A percentile compares a stretch with the other conserved stretches of the same genome.
Conservation (phyloP, 768 basidiomycete species). For the Serendipita sp. region DNA sequence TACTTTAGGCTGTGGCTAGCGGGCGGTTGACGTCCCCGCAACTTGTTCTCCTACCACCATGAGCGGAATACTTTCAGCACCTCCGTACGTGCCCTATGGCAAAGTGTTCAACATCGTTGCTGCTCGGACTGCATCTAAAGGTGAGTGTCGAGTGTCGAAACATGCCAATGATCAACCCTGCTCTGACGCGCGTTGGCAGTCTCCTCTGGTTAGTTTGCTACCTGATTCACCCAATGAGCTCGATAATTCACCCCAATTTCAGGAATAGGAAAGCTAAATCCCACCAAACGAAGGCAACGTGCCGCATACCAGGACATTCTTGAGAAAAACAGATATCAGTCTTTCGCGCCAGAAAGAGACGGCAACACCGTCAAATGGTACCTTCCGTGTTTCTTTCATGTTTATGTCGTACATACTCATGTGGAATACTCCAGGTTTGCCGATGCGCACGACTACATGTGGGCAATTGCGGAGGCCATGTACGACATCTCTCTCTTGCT, state of each 20-base stretch:
- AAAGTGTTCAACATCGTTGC: background rate
- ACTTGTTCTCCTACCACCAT: background rate
- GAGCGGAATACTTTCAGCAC: background rate
- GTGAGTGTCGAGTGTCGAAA: background rate
- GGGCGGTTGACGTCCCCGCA: too few relatives aligned
- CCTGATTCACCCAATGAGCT: background rate
- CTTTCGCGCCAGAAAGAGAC: conserved; percentile 24
- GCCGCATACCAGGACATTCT: conserved; percentile 17
- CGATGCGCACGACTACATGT: conserved; percentile 32
- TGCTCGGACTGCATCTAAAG: background rate
- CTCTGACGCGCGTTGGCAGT: background rate
- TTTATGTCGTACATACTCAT: background rate
- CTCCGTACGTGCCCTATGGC: background rate
- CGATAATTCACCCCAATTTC: background rate
- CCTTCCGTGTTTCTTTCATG: background rate
- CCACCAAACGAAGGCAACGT: background rate
- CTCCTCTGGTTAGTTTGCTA: background rate
- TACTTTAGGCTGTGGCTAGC: too few relatives aligned
- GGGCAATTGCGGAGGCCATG: conserved; percentile 31
- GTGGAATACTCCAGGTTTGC: conserved; percentile 15
- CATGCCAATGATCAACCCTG: too few relatives aligned
- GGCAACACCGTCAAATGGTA: conserved; percentile 25
- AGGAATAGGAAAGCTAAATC: background rate
- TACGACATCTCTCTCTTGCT: conserved; percentile 42
- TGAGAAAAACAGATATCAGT: conserved; percentile 25